Evolutionary conservation across 371 early-diverging fungal genomes (phyloP), one percentile per base, ranked within the genome.

Genomic region (Mortierella sp.): DNA sequence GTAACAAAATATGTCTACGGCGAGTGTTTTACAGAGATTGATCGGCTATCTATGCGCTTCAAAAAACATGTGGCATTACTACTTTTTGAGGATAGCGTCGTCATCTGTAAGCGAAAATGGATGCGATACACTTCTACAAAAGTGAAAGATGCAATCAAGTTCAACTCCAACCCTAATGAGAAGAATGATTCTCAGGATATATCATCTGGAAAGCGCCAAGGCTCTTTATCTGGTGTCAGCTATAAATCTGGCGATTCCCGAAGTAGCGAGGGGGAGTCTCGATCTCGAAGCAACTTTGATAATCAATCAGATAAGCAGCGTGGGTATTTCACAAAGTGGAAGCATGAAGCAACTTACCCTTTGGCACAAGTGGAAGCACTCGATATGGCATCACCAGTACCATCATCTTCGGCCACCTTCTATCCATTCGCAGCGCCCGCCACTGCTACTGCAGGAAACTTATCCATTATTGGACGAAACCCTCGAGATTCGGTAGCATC

Each of bases 281-380:
- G 43, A 22, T 13, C 56, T 23, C 61, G 82, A 23, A 57, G 57
- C 43, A 75, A 68, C 53, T 77, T 69, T 51, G 69, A 77, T 35
- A 64, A 31, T 29, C 47, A 66, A 23, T 40, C 75, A 32, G 65
- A 70, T 51, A 71, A 83, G 29, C 68, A 79, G 56, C 72, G 72
- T 43, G 91, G 91, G 4, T 88, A 89, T 66, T 91, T 85, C 75
- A 89, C 91, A 34, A 90, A 90, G 72, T 91, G 91, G 91, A 90
- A 91, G 73, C 85, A 85, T 64, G 89, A 89, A 56, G 86, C 89
- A 10, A 82, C 82, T 26, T 91, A 90, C 73, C 84, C 86, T 12
- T 71, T 91, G 15, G 61, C 83, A 22, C 86, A 79, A 35, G 84
- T 89, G n/a, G 91, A 91, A 40, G 88, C 89, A 2, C 82, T 90